Base-by-base conservation (phyloP, 2,329 filamentous ascomycete species). In the Ophiostoma piceae region DNA sequence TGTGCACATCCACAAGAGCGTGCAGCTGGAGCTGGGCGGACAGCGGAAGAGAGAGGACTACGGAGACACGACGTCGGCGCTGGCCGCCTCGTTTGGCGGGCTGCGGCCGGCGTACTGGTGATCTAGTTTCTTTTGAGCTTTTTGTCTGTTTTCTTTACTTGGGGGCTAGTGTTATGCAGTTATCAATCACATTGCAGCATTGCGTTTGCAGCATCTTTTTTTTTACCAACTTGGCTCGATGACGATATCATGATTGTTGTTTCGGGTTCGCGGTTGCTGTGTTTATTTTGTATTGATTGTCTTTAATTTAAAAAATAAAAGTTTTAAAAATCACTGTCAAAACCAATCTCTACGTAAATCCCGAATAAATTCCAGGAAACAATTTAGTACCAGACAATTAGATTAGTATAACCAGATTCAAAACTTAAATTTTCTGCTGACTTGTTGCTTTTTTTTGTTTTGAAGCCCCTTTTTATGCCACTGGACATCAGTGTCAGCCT, bases 1-100 rank as follows among this genome's bases (percentile, higher is more conserved):
- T 76, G 95, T 99, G 71, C 92, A 97, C 79, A 85, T 98, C 73
- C 95, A 99, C 80, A 90, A 94, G 75, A 89, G 91, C 74, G 95
- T 99, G 73, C 94, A 97, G 78, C 83, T 97, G 73, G 95, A 99
- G 85, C 88, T 90, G 79, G 32, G 43, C 47, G n/a, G 65, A 2
- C 65, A 66, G 35, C 37, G 65, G 35, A 66, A 66, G 65, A 39
- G 65, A 22, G 89, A 91, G 70, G 85, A 88, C 71, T 82, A 81
- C 35, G 79, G 81, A 68, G 83, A 82, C 71, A 62, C 81, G 16
- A 60, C 81, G 19, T 80, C 84, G 69, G 79, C 83, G 5, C 74
- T 84, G 74, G 82, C 84, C 32, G 81, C 84, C 26, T 85, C 82
- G 74, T 88, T 89, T 77, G 81, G 84, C 32, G 77, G 76, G 2